A percentile compares a stretch with the other conserved stretches of the same genome.
phyloP scores from a whole-genome alignment of 1,139 yeast species.

The Debaryomycetaceae sp. region DNA sequence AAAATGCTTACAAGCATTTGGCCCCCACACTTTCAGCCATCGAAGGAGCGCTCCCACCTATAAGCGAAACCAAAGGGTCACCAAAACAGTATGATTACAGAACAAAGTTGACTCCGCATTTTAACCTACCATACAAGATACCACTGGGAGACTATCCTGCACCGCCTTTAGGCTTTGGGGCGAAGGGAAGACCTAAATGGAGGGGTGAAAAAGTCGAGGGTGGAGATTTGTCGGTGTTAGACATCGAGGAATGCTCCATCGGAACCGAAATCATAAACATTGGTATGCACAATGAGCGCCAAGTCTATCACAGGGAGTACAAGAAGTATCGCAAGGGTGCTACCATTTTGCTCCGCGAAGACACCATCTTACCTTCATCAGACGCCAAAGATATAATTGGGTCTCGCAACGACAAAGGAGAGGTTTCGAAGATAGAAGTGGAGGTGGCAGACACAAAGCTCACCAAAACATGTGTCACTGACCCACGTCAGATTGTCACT shows the following conservation, averaged over 20 bases:
- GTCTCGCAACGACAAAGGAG: slow-evolving; percentile 26
- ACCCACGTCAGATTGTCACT: slow-evolving; percentile 72
- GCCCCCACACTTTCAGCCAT: slow-evolving; percentile 45
- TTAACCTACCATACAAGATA: slow-evolving; percentile 67
- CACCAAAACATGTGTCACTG: slow-evolving; percentile 56
- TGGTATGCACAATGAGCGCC: slow-evolving; percentile 73
- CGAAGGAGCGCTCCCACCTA: slow-evolving; percentile 45
- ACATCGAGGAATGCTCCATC: slow-evolving; percentile 89
- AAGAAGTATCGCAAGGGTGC: slow-evolving; percentile 74
- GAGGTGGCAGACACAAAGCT: slow-evolving; percentile 20
- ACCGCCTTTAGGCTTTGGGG: slow-evolving; percentile 87
- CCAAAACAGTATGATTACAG: slow-evolving; percentile 77
- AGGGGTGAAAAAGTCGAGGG: slow-evolving; percentile 43
- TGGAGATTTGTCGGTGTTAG: slow-evolving; percentile 56
- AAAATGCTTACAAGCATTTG: slow-evolving; percentile 76
- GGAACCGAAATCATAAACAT: slow-evolving; percentile 76
- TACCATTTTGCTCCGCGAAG: slow-evolving; percentile 79
- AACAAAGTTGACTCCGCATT: slow-evolving; percentile 94
- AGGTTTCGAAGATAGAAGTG: slow-evolving; percentile 21
- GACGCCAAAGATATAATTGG: slow-evolving; percentile 19
- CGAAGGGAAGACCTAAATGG: slow-evolving; percentile 74
- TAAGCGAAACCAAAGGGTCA: slow-evolving; percentile 69
- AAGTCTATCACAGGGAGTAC: slow-evolving; percentile 45
- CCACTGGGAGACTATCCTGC: slow-evolving; percentile 31
- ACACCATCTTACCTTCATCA: slow-evolving; percentile 38